Base-by-base conservation (phyloP, 176 grass and related monocot species). In the Aegilops speltoides region DNA sequence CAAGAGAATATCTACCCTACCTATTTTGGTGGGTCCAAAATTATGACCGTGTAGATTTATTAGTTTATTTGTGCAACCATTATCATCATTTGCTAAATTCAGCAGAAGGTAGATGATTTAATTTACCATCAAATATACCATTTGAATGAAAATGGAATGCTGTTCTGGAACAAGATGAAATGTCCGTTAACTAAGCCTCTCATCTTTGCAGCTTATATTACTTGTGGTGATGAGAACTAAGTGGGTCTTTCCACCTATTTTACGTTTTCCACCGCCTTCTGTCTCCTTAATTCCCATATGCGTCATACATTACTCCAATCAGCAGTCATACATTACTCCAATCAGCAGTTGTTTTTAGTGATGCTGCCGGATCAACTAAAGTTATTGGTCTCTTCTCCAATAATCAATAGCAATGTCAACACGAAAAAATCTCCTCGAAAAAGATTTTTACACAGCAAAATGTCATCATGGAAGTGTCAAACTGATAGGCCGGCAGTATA, bases 41-140 rank as follows among this genome's bases (percentile, higher is more conserved):
- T 76, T 76, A 76, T 76, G 29, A 31, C 25, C 8, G 26, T 68
- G 17, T 48, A 67, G 26, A 33, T 31, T 76, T 52, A 76, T 33
- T 52, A 81, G 25, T 50, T 81, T 52, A 46, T 67, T 32, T 67
- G 11, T 66, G 26, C 63, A 81, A 13, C 26, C 46, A 25, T 67
- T 67, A 67, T 67, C 41, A 68, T 68, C 41, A 68, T 68, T 81
- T 68, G 63, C 64, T 81, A 45, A 68, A 68, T 81, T 81, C 43
- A 12, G 26, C 12, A 31, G 63, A 81, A 50, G 64, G 40, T 76
- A 31, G 15, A 81, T 23, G 11, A 46, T 23, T 81, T 52, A 22
- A 33, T 68, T 68, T 52, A 68, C 41, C 26, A 5, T 19, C 41
- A 41, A 81, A 46, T 50, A 50, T 33, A 81, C 26, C 41, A 33